Base-by-base conservation (phyloP, 2,329 filamentous ascomycete species). In the Ceratocystis papillata region DNA sequence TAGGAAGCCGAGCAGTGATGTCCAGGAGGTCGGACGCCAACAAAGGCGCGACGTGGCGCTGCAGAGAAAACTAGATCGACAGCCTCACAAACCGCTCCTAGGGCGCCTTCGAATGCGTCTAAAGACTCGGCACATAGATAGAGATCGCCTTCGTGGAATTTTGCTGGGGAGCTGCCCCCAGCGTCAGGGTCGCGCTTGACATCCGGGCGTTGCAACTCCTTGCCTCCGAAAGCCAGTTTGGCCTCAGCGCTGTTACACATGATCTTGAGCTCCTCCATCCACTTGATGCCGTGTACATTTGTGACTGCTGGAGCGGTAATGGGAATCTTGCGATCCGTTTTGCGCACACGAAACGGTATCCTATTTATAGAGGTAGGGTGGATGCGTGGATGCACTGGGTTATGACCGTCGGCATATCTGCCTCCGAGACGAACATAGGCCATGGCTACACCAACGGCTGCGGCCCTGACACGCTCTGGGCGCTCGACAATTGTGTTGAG, bases 1-100 rank as follows among this genome's bases (percentile, higher is more conserved):
- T 88, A 87, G 62, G 88, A 84, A 3, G 90, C 85, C 1, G 93
- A 96, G 76, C 94, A 99, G 73, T 99, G 94, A 73, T 99, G 94
- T 0, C 94, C 94, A 0, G 94, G 94, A 3, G 94, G 94, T 41
- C 94, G 86, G 62, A 97, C 88, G 33, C 88, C 92, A 62, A 97
- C 90, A 74, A 99, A 99, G 0, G 92, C 91, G 65, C 90, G 85
- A 59, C 82, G 85, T 25, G 87, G 86, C 2, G 77, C 76, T 1
- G 77, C 75, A 53, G 66, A 79, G 71, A 97, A 94, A 2, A 97
- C 87, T 0, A 85, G 80, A 75, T 99, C 94, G 0, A 99, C 86
- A 0, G 90, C 95, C 71, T 99, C 94, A 72, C 92, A 93, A 0
- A 97, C 89, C 28, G 92, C 94, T 12, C 95, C 94, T 3, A 99